Evolutionary conservation across 2,329 filamentous ascomycete species (phyloP).

Genomic region (Penicillium carneum): DNA sequence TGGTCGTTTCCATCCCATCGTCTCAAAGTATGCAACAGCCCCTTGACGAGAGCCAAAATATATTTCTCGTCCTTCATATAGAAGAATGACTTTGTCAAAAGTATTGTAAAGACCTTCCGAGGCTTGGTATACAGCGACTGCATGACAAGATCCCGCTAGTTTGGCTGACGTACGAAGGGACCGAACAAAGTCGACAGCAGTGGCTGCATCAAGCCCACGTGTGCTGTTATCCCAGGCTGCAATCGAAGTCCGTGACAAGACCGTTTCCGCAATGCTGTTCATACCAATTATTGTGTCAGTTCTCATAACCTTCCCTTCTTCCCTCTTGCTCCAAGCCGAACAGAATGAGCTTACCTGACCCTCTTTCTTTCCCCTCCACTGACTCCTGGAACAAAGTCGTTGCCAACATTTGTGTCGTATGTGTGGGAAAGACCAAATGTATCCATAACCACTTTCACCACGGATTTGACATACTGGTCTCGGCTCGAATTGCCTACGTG

Average conservation of each 20-base stretch:
- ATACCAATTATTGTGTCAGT: not conserved
- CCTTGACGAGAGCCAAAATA: slow-evolving; percentile 69
- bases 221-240: slow-evolving; percentile 55
- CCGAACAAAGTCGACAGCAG: slow-evolving; percentile 64
- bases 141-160: slow-evolving; percentile 53
- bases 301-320: no score
- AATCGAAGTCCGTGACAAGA: slow-evolving; percentile 38
- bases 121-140: slow-evolving; percentile 57
- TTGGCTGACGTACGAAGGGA: slow-evolving; percentile 59
- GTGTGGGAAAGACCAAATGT: slow-evolving; percentile 54
- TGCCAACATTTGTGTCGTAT: slow-evolving; percentile 51
- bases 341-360: slow-evolving; percentile 45
- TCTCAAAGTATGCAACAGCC: slow-evolving; percentile 71
- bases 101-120: slow-evolving; percentile 60
- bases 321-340: no score
- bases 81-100: slow-evolving; percentile 75
- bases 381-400: slow-evolving; percentile 65
- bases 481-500: slow-evolving; percentile 27
- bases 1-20: slow-evolving; percentile 72
- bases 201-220: slow-evolving; percentile 61
- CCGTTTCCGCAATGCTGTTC: slow-evolving; percentile 49
- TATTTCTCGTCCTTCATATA: slow-evolving; percentile 79
- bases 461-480: slow-evolving; percentile 49
- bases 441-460: slow-evolving; percentile 51
- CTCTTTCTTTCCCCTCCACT: slow-evolving; percentile 66